These are phyloP conservation scores for Schizochytrium sp. DNA, from an alignment of 108 stramenopile genomes.

Conservation along the genomic window DNA sequence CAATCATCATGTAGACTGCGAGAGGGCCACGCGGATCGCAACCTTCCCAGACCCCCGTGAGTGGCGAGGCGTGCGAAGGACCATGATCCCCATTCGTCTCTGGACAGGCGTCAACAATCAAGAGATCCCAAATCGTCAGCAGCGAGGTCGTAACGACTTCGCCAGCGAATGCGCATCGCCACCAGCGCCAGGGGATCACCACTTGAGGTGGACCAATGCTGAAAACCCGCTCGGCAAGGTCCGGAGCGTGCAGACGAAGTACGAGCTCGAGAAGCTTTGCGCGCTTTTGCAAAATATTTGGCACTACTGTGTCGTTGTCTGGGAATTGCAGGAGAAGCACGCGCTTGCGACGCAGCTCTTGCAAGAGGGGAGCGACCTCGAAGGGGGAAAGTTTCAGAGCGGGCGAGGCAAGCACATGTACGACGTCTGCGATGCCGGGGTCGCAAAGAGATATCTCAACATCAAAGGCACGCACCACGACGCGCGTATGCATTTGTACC, in stretches of 20 bases:
- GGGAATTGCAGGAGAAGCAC: background rate
- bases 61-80: background rate
- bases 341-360: background rate
- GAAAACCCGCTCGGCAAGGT: background rate
- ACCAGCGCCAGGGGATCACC: background rate
- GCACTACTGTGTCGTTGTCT: background rate
- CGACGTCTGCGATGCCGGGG: background rate
- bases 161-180: background rate
- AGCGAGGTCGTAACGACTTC: background rate
- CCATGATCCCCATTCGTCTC: background rate
- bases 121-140: background rate
- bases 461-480: background rate
- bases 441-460: background rate
- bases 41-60: slow-evolving; percentile 9
- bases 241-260: background rate
- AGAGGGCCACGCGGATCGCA: slow-evolving; percentile 7
- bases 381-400: background rate
- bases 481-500: background rate
- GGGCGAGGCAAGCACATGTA: background rate
- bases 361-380: background rate
- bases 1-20: slow-evolving; percentile 4
- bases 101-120: background rate
- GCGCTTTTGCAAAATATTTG: background rate
- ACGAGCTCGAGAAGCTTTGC: background rate
- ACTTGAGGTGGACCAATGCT: background rate